phyloP scores from a whole-genome alignment of 768 basidiomycete species.

The Strobilomyces echinocephalus region DNA sequence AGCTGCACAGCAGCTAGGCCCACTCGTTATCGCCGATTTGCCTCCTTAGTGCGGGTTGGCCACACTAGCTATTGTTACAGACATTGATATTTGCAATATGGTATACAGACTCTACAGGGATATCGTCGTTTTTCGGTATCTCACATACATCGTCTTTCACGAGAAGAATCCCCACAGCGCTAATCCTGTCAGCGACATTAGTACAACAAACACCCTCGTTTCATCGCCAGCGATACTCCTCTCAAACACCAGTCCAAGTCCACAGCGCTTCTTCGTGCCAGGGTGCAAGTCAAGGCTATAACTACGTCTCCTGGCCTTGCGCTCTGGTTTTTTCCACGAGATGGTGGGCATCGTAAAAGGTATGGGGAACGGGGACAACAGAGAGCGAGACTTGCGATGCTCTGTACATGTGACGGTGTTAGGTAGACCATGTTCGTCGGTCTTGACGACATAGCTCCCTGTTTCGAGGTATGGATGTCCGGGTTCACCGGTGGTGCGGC shows the following conservation, averaged over 20 bases:
- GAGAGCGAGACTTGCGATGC: slow-evolving; percentile 29
- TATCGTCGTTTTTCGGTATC: neutral
- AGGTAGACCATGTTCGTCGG: slow-evolving; percentile 65
- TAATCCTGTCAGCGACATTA: slow-evolving; percentile 27
- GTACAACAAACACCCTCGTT: slow-evolving; percentile 33
- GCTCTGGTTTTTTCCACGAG: slow-evolving; percentile 29
- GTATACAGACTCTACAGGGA: neutral
- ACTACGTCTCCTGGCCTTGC: slow-evolving; percentile 22
- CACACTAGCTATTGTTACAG: neutral
- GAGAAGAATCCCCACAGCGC: slow-evolving; percentile 32
- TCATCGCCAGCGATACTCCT: slow-evolving; percentile 65
- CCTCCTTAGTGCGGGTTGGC: too few species aligned
- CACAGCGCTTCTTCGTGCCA: slow-evolving; percentile 36
- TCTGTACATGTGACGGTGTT: slow-evolving; percentile 49
- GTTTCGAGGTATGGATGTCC: slow-evolving; percentile 30
- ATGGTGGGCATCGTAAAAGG: slow-evolving; percentile 26
- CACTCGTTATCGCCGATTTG: too few species aligned
- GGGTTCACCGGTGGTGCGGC: slow-evolving; percentile 30
- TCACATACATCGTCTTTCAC: slow-evolving; percentile 2
- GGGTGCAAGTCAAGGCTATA: slow-evolving; percentile 30
- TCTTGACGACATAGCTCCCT: slow-evolving; percentile 54
- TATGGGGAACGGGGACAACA: slow-evolving; percentile 27
- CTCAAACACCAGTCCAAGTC: slow-evolving; percentile 49
- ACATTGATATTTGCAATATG: neutral
- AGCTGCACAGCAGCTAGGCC: too few species aligned